phyloP scores from a whole-genome alignment of 495 filamentous ascomycete species.

The Xylaria sp. region DNA sequence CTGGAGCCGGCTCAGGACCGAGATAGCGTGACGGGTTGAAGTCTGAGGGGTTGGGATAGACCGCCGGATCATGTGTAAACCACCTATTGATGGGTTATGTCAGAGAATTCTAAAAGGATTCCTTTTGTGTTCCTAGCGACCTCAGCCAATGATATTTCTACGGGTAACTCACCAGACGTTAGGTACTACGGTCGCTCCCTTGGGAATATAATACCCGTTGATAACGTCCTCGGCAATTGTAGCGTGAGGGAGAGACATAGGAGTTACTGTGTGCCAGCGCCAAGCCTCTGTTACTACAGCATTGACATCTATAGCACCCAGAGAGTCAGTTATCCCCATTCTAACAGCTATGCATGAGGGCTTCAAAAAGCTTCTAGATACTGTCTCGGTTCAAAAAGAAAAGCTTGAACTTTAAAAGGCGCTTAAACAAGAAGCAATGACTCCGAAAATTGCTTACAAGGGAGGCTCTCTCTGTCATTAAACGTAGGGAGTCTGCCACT shows the following conservation, averaged over 20 bases:
- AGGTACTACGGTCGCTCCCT: slow-evolving; percentile 45
- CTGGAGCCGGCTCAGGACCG: slow-evolving; percentile 46
- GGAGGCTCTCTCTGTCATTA: slow-evolving; percentile 37
- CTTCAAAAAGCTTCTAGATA: background rate
- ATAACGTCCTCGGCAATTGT: slow-evolving; percentile 43
- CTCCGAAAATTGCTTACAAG: slow-evolving; percentile 20
- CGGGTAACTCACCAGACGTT: slow-evolving; percentile 11
- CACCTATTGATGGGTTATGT: slow-evolving; percentile 15
- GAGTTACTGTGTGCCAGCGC: slow-evolving; percentile 34
- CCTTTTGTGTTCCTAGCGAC: background rate
- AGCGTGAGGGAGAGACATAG: slow-evolving; percentile 42
- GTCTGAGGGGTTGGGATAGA: slow-evolving; percentile 45
- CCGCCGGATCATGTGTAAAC: slow-evolving; percentile 40
- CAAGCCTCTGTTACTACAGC: slow-evolving; percentile 39
- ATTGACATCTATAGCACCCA: slow-evolving; percentile 12
- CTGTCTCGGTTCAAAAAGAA: background rate
- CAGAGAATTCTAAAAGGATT: too few species aligned
- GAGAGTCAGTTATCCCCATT: background rate
- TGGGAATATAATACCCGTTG: slow-evolving; percentile 50
- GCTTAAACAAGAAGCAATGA: background rate
- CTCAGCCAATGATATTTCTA: background rate
- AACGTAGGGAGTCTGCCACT: slow-evolving; percentile 35
- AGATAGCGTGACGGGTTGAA: slow-evolving; percentile 51
- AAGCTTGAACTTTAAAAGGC: background rate
- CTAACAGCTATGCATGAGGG: background rate